These are phyloP conservation scores for Prinsepia uniflora DNA, from an alignment of 306 rosid genomes.

Conservation along the genomic window DNA sequence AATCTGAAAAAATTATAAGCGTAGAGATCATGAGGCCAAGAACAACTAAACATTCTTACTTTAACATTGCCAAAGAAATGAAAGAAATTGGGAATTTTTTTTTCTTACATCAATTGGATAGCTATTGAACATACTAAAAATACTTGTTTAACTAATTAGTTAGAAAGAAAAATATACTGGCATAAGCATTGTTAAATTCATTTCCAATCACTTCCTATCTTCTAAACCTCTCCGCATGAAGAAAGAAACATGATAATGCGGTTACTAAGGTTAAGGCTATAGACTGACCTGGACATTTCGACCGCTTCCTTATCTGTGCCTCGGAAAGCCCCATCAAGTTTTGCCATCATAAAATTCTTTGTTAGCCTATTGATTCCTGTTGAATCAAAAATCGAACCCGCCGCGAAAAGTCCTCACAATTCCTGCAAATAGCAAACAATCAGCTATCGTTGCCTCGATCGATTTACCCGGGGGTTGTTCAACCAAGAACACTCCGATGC, in stretches of 20 bases:
- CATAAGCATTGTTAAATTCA: neutral
- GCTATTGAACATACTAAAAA: neutral
- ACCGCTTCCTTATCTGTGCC: slow-evolving; percentile 86
- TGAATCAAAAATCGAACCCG: too few relatives aligned
- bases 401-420: too few relatives aligned
- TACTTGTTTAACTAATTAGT: neutral
- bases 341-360: slow-evolving; percentile 67
- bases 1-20: slow-evolving; percentile 35
- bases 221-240: neutral
- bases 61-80: neutral
- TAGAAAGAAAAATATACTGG: neutral
- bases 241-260: slow-evolving; percentile 6
- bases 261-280: slow-evolving; percentile 7
- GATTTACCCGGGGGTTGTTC: too few relatives aligned
- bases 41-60: neutral
- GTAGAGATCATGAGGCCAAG: neutral
- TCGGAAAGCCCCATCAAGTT: slow-evolving; percentile 79
- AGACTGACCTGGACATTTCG: slow-evolving; percentile 80
- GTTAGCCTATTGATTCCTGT: slow-evolving; percentile 79
- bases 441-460: too few relatives aligned
- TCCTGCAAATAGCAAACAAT: too few relatives aligned
- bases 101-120: neutral
- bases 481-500: too few relatives aligned
- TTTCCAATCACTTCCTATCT: neutral
- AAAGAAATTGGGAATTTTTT: neutral